Conservation (phyloP, 768 basidiomycete genomes). For the Gymnopilus junonius region DNA sequence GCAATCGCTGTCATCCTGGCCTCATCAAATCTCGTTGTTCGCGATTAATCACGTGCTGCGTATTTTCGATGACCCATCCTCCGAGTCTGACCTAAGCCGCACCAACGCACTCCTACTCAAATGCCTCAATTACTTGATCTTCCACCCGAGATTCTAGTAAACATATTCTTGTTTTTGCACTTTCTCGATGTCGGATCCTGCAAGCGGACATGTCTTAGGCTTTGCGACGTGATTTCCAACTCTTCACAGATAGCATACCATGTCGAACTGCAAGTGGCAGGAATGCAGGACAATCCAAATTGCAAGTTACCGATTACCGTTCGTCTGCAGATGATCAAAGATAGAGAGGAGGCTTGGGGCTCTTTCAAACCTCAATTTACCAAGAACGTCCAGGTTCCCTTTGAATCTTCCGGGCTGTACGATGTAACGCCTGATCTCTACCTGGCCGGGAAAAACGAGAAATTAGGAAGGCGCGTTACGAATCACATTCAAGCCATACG, state of each 20-base stretch:
- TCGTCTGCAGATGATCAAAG: neutral
- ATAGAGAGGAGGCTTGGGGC: neutral
- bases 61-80: neutral
- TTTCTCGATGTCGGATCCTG: neutral
- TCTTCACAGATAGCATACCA: conserved; percentile 15
- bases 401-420: conserved; percentile 14
- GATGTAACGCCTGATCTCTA: conserved; percentile 19
- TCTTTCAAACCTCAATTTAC: neutral
- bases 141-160: conserved; percentile 14
- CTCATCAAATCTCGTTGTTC: no score
- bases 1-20: no score
- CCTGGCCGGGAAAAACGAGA: conserved; percentile 6
- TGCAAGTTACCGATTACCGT: neutral
- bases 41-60: neutral
- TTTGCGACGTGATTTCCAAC: conserved; percentile 10
- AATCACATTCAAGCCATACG: neutral
- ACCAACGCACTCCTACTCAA: neutral
- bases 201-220: conserved; percentile 4
- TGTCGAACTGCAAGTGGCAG: conserved; percentile 15
- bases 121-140: conserved; percentile 6
- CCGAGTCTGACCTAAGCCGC: neutral
- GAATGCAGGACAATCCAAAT: conserved; percentile 20
- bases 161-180: conserved; percentile 1
- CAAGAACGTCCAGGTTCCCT: conserved; percentile 18
- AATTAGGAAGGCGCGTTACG: neutral